These are phyloP conservation scores for Rosa hybrid DNA, from an alignment of 331 rosid species.

Conservation along the genomic window DNA sequence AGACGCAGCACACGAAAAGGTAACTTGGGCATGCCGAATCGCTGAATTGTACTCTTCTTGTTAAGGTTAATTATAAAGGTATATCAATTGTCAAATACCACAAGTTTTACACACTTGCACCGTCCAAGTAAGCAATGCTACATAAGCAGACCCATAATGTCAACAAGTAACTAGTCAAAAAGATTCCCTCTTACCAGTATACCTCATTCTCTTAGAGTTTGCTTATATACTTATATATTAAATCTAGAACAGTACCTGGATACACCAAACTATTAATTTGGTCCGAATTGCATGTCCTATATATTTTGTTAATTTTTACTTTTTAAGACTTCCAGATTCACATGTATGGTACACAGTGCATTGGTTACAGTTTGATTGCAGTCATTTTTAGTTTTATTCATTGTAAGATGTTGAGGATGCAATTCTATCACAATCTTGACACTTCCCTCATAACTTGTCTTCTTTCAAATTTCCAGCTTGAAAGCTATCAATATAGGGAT, in stretches of 20 bases:
- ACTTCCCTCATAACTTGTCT: constrained; percentile 19
- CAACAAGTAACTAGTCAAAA: background rate
- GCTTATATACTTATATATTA: background rate
- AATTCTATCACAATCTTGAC: constrained; percentile 9
- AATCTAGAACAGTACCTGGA: background rate
- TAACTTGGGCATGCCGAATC: constrained; percentile 13
- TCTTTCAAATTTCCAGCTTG: constrained; percentile 42
- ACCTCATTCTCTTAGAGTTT: background rate
- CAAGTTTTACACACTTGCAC: background rate
- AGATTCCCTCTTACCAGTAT: background rate
- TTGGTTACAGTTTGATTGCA: background rate
- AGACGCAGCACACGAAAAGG: constrained; percentile 46
- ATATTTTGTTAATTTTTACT: no score
- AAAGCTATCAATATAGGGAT: constrained; percentile 59
- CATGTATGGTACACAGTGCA: no score
- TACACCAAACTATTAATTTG: background rate
- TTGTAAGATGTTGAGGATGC: background rate
- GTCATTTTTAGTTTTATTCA: background rate
- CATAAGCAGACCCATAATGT: background rate
- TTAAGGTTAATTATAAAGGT: background rate
- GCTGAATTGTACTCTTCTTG: background rate
- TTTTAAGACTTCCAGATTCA: no score
- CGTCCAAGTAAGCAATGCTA: background rate
- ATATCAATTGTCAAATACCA: background rate
- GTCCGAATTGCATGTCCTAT: background rate